Conservation (phyloP, 2,329 filamentous ascomycete genomes). For the Alternaria brassicae region DNA sequence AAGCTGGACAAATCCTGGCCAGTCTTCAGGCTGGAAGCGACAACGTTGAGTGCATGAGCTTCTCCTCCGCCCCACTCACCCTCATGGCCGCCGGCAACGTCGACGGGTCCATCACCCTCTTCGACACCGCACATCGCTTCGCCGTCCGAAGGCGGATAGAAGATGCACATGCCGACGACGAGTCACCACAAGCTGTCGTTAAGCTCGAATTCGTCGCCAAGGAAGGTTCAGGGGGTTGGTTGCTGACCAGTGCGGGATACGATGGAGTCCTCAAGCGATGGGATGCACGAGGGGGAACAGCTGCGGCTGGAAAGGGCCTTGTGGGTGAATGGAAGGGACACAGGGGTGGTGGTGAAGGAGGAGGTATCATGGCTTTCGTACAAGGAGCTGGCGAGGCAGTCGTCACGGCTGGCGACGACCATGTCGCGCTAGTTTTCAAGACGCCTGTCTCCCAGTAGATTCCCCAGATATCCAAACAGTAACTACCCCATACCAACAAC, state of each 20-base stretch:
- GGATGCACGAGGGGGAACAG: slow-evolving; percentile 77
- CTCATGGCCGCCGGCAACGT: slow-evolving; percentile 69
- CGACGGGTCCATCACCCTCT: slow-evolving; percentile 77
- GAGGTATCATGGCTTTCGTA: slow-evolving; percentile 89
- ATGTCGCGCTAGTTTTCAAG: slow-evolving; percentile 38
- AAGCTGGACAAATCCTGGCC: slow-evolving; percentile 78
- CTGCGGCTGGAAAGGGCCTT: slow-evolving; percentile 71
- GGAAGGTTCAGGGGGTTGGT: slow-evolving; percentile 59
- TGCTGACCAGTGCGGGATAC: slow-evolving; percentile 88
- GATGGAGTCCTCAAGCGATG: slow-evolving; percentile 90
- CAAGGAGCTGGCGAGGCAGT: slow-evolving; percentile 77
- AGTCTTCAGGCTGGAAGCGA: slow-evolving; percentile 80
- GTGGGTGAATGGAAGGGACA: slow-evolving; percentile 92
- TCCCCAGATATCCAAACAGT: neutral
- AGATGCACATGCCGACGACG: slow-evolving; percentile 73
- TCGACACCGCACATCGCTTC: slow-evolving; percentile 85
- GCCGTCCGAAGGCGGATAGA: slow-evolving; percentile 82
- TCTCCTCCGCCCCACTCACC: slow-evolving; percentile 66
- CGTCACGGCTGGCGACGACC: slow-evolving; percentile 89
- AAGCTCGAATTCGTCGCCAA: slow-evolving; percentile 84
- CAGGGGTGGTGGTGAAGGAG: slow-evolving; percentile 80
- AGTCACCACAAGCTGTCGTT: slow-evolving; percentile 87
- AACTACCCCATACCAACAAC: neutral
- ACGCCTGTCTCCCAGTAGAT: slow-evolving; percentile 28
- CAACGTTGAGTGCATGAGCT: slow-evolving; percentile 78